Evolutionary conservation across 2,329 filamentous ascomycete species (phyloP).

Genomic region (Sporothrix dimorphospora): DNA sequence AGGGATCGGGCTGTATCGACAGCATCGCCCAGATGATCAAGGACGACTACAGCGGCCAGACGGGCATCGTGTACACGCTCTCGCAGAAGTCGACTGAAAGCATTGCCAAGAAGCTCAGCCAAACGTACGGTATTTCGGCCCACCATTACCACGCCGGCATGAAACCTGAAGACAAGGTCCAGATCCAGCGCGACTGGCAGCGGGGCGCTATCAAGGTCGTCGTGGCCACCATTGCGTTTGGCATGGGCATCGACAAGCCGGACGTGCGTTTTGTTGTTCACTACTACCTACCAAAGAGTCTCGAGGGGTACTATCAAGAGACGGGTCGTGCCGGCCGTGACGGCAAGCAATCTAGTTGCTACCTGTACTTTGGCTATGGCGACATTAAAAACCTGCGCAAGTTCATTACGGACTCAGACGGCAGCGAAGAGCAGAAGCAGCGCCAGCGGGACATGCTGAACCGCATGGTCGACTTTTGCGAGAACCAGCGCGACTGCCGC

Average conservation of each 20-base stretch:
- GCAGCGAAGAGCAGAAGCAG: slow-evolving; percentile 75
- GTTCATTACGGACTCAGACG: slow-evolving; percentile 83
- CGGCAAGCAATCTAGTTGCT: slow-evolving; percentile 83
- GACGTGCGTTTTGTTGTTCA: slow-evolving; percentile 97
- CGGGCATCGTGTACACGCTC: slow-evolving; percentile 91
- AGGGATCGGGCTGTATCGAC: slow-evolving; percentile 61
- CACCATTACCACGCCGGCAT: slow-evolving; percentile 87
- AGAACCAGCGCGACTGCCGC: slow-evolving; percentile 86
- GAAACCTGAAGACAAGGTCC: slow-evolving; percentile 65
- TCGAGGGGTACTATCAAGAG: slow-evolving; percentile 98
- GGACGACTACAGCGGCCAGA: slow-evolving; percentile 68
- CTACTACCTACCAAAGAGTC: slow-evolving; percentile 86
- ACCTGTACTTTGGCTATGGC: slow-evolving; percentile 81
- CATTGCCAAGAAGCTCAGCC: slow-evolving; percentile 69
- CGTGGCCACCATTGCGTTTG: slow-evolving; percentile 96
- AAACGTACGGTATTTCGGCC: slow-evolving; percentile 68
- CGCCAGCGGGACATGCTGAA: slow-evolving; percentile 84
- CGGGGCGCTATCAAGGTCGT: slow-evolving; percentile 79
- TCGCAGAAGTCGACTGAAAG: slow-evolving; percentile 82
- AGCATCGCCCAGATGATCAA: slow-evolving; percentile 70
- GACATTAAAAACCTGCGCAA: slow-evolving; percentile 74
- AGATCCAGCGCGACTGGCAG: slow-evolving; percentile 83
- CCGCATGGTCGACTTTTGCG: slow-evolving; percentile 83
- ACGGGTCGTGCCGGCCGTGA: slow-evolving; percentile 94
- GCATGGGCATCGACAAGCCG: slow-evolving; percentile 99